Evolutionary conservation across 441 rosid species (phyloP), one percentile per base, ranked within the genome.

Genomic region (Monsonia emarginata): DNA sequence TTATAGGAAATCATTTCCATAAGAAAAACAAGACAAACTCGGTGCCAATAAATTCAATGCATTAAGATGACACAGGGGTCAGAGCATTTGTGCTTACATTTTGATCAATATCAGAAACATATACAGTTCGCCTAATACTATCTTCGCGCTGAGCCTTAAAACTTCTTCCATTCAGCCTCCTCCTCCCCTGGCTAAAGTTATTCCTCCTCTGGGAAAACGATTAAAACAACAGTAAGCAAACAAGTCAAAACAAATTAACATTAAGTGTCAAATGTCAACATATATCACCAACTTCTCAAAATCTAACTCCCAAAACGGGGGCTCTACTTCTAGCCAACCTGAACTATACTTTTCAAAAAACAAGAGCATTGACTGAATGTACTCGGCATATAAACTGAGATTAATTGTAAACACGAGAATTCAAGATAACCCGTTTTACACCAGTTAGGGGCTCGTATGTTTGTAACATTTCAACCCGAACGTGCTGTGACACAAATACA

Each of bases 31-130:
- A 44, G 19, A 44, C 19, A 7, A 3, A 14, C 50, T 2, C 50
- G 14, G 14, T 14, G 19, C 2, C 2, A 44, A 44, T 31, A 31
- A 31, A 31, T 31, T 31, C 36, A 3, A 31, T 31, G 21, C 76
- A 68, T 60, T 7, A 27, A 68, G 18, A 64, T 28, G 16, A 21
- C 5, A 14, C 42, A 36, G 50, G 27, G 14, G 28, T 46, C 67
- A 57, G 21, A 67, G 81, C n/a, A n/a, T n/a, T n/a, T n/a, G n/a
- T n/a, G n/a, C 91, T 77, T 74, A 86, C 91, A 74, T 73, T 81
- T 73, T 84, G 91, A 71, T 86, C 89, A 67, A 86, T 86, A 79
- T 84, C 91, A 54, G 89, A 83, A 77, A 86, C 89, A 81, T 86
- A 86, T 2, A 86, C 84, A 14, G 91, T 86, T 72, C 88, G 81